Conservation (phyloP, 164 flowering plant species). For the Vitis labrusca region DNA sequence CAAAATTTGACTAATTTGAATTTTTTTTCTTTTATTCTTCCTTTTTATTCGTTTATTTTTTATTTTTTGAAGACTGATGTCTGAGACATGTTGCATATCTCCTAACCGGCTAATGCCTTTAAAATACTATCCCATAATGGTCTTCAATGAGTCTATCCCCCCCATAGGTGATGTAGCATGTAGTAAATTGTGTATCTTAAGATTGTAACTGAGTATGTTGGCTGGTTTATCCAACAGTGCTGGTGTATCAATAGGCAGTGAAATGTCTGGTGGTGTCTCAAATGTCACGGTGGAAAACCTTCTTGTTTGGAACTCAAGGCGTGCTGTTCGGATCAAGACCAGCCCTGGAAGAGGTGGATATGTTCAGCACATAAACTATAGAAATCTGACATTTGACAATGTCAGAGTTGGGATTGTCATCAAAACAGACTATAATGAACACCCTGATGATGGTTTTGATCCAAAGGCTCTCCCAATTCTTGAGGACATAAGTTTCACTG, state of each 20-base stretch:
- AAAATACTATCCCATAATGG: too few relatives aligned
- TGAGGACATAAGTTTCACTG: conserved; percentile 59
- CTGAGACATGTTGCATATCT: too few relatives aligned
- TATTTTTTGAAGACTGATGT: too few relatives aligned
- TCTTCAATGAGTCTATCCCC: too few relatives aligned
- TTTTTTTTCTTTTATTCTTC: too few relatives aligned
- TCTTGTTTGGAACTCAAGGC: conserved; percentile 75
- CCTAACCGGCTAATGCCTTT: too few relatives aligned
- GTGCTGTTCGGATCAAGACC: conserved; percentile 90
- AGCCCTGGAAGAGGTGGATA: conserved; percentile 90
- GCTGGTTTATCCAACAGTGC: conserved; percentile 60
- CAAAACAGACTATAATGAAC: conserved; percentile 94
- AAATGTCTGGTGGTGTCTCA: conserved; percentile 98
- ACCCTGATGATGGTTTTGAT: conserved; percentile 77
- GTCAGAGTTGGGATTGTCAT: conserved; percentile 88
- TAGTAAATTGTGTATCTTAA: background rate
- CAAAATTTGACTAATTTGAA: too few relatives aligned
- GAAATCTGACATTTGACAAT: conserved; percentile 71
- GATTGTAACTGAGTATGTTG: conserved; percentile 14
- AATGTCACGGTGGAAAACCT: conserved; percentile 83
- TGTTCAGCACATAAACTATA: conserved; percentile 64
- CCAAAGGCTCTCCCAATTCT: conserved; percentile 69
- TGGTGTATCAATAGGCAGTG: conserved; percentile 95
- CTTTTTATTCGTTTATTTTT: too few relatives aligned
- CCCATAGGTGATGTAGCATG: background rate